A percentile compares a stretch with the other conserved stretches of the same genome.
phyloP scores from a whole-genome alignment of 2,329 filamentous ascomycete species.

The Stachybotrys chlorohalonatus region DNA sequence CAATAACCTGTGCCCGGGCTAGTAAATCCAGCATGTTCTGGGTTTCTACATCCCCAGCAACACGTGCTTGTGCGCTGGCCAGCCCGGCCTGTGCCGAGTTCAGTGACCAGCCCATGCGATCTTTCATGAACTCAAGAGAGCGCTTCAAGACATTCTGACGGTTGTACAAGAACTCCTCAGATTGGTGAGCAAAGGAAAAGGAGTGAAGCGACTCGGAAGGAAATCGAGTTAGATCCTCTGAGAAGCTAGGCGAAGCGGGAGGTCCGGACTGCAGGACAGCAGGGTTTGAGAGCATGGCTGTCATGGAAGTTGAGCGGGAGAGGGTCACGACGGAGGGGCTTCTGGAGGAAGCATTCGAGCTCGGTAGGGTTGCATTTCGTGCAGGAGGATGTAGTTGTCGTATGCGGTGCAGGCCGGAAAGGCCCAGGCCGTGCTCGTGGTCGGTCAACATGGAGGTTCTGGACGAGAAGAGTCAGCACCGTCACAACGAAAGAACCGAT shows the following conservation, averaged over 20 bases:
- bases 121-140: slow-evolving; percentile 93
- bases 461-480: slow-evolving; percentile 18
- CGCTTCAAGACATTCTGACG: slow-evolving; percentile 89
- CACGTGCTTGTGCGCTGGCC: slow-evolving; percentile 72
- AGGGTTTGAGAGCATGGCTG: slow-evolving; percentile 51
- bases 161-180: slow-evolving; percentile 83
- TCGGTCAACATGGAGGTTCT: slow-evolving; percentile 78
- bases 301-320: slow-evolving; percentile 65
- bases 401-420: slow-evolving; percentile 85
- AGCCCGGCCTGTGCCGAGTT: slow-evolving; percentile 62
- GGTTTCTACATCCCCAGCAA: slow-evolving; percentile 74
- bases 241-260: slow-evolving; percentile 64
- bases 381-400: slow-evolving; percentile 67
- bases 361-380: slow-evolving; percentile 54
- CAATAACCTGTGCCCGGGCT: slow-evolving; percentile 70
- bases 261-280: slow-evolving; percentile 48
- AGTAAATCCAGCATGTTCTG: slow-evolving; percentile 88
- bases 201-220: slow-evolving; percentile 95
- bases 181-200: slow-evolving; percentile 95
- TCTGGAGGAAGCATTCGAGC: slow-evolving; percentile 53
- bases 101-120: slow-evolving; percentile 72
- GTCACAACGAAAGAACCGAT: neutral
- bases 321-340: slow-evolving; percentile 46
- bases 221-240: slow-evolving; percentile 86
- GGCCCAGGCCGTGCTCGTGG: slow-evolving; percentile 78